phyloP scores from a whole-genome alignment of 257 asterid species.

The Rauvolfia tetraphylla region DNA sequence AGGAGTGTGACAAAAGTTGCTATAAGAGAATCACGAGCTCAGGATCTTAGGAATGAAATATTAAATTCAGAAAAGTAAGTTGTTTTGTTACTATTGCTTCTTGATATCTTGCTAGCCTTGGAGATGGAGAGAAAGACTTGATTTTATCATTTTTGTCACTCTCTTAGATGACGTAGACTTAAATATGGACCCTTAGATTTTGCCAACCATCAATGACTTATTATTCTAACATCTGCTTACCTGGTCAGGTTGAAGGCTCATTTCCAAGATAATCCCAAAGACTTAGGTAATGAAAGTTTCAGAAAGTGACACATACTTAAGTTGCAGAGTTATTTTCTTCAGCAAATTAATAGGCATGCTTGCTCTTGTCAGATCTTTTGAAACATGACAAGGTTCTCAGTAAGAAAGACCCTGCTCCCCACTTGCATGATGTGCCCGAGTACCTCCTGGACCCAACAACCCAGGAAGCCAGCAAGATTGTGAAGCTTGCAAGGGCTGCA shows the following conservation, averaged over 20 bases:
- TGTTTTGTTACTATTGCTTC: conserved; percentile 13
- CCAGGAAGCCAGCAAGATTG: conserved; percentile 92
- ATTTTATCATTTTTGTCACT: background rate
- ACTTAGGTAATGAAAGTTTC: conserved; percentile 52
- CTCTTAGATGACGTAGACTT: conserved; percentile 2
- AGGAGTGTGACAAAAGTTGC: conserved; percentile 84
- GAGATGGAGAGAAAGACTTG: background rate
- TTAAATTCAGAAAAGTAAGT: conserved; percentile 94
- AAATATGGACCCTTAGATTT: background rate
- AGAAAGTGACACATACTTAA: background rate
- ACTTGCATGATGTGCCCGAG: conserved; percentile 77
- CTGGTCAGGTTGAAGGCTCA: conserved; percentile 80
- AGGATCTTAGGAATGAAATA: conserved; percentile 88
- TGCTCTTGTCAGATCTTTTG: conserved; percentile 59
- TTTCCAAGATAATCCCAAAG: conserved; percentile 89
- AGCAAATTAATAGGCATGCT: conserved; percentile 5
- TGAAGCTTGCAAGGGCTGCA: conserved; percentile 92
- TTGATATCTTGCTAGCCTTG: background rate
- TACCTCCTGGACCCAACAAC: conserved; percentile 88
- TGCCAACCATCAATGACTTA: background rate
- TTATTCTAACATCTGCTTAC: conserved; percentile 7
- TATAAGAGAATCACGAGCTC: conserved; percentile 81
- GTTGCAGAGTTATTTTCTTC: background rate
- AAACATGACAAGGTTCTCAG: conserved; percentile 85
- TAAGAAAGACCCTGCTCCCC: conserved; percentile 77